Base-by-base conservation (phyloP, 495 filamentous ascomycete genomes). In the Neurospora sp. region DNA sequence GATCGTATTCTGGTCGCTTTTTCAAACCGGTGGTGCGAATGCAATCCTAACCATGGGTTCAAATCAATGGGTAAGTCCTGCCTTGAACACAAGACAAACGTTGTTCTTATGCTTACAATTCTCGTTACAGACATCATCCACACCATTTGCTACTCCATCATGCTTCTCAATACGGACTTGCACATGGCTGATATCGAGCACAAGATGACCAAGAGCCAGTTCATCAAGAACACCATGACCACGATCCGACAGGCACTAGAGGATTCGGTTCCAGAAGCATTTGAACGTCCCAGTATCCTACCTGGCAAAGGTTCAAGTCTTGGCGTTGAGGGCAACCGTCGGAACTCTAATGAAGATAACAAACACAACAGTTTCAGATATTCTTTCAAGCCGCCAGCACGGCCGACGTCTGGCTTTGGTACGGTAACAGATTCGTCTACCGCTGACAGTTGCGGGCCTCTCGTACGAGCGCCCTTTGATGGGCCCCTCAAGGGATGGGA, bases 111-210 rank as follows among this genome's bases (percentile, higher is more conserved):
- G 23, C 75, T 76, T 8, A 76, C 71, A 5, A 59, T 18, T 27
- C 0, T 70, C 27, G 23, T 3, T 27, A 7, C 72, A 93, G 95
- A 98, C 82, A 91, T 99, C 70, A 94, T 99, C 14, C 94, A 98
- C 78, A 98, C 96, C 10, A 95, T 99, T 74, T 95, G 93, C 79
- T 99, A 98, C 81, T 98, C 96, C 5, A 86, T 99, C 71, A 89
- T 99, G 71, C 86, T 99, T 39, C 86, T 99, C 71, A 99, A 99
- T 78, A 98, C 96, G 72, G 96, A 99, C 83, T 85, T 99, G 54
- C 94, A 99, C 78, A 82, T 97, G 74, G 94, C 94, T 72, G 94
- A 98, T 77, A 96, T 98, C 70, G 92, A 97, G 70, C 89, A 92
- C 79, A 97, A 96, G 84, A 99, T 99, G 96, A 97, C 94, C 27